A percentile compares a stretch with the other conserved stretches of the same genome.
Conservation (phyloP, 768 basidiomycete species). For the Mycena sanguinolenta region DNA sequence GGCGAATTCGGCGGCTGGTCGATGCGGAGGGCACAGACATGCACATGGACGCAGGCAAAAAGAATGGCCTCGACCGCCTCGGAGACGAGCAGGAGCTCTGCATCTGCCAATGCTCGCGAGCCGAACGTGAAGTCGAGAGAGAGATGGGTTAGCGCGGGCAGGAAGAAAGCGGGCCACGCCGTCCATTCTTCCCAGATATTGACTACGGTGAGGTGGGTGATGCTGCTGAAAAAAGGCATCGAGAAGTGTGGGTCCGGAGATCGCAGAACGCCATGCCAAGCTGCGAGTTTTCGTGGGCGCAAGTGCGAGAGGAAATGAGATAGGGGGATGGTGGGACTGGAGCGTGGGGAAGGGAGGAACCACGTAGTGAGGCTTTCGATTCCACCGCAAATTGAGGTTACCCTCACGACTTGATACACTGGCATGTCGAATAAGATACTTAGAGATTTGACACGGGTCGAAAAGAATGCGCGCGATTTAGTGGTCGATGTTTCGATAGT, state of each 20-base stretch:
- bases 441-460: slow-evolving; percentile 51
- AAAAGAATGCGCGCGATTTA: slow-evolving; percentile 50
- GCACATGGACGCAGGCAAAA: slow-evolving; percentile 40
- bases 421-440: slow-evolving; percentile 53
- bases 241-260: slow-evolving; percentile 42
- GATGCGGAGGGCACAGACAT: slow-evolving; percentile 51
- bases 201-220: slow-evolving; percentile 55
- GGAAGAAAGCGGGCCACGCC: slow-evolving; percentile 47
- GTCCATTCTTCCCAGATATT: slow-evolving; percentile 61
- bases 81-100: slow-evolving; percentile 38
- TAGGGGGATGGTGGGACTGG: slow-evolving; percentile 30
- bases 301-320: slow-evolving; percentile 41
- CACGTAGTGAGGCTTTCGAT: slow-evolving; percentile 54
- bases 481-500: slow-evolving; percentile 52
- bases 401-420: slow-evolving; percentile 44
- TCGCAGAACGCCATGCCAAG: slow-evolving; percentile 43
- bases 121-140: slow-evolving; percentile 54
- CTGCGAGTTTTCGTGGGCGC: slow-evolving; percentile 48
- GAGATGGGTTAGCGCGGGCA: slow-evolving; percentile 52
- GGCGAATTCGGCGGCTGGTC: slow-evolving; percentile 32
- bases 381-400: slow-evolving; percentile 52
- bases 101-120: slow-evolving; percentile 39
- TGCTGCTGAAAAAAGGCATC: slow-evolving; percentile 48
- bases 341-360: slow-evolving; percentile 43
- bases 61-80: slow-evolving; percentile 42